Evolutionary conservation across 2,329 filamentous ascomycete genomes (phyloP).

Genomic region (Trichothecium roseum): DNA sequence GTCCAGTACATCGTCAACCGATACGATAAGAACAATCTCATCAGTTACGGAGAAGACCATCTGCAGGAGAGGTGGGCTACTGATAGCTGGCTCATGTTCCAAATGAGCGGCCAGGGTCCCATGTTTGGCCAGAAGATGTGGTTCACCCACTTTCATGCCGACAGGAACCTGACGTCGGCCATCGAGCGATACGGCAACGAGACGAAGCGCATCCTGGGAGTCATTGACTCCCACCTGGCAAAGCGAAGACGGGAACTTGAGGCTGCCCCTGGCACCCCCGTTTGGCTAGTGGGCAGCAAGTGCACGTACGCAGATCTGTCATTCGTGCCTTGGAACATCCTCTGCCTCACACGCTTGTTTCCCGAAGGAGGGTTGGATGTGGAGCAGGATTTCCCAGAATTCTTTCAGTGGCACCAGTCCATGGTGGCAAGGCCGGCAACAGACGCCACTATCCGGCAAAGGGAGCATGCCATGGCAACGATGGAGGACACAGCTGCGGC

Average conservation of each 20-base stretch:
- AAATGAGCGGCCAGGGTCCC: slow-evolving; percentile 25
- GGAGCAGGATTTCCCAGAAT: background rate
- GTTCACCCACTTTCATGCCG: slow-evolving; percentile 16
- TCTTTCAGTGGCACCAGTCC: background rate
- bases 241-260: slow-evolving; percentile 3
- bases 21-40: slow-evolving; percentile 11
- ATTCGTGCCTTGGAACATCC: slow-evolving; percentile 17
- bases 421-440: background rate
- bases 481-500: background rate
- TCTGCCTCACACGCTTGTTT: background rate
- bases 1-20: slow-evolving; percentile 17
- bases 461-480: background rate
- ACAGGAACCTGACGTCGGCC: slow-evolving; percentile 3
- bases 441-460: background rate
- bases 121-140: slow-evolving; percentile 31
- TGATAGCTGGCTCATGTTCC: slow-evolving; percentile 1
- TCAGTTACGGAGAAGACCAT: slow-evolving; percentile 2
- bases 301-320: slow-evolving; percentile 27
- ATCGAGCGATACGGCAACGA: slow-evolving; percentile 18
- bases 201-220: slow-evolving; percentile 15
- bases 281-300: slow-evolving; percentile 32
- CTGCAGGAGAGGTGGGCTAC: too few species aligned
- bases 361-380: background rate
- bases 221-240: slow-evolving; percentile 12
- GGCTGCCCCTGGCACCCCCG: background rate